phyloP scores from a whole-genome alignment of 768 basidiomycete species.

The Trametes cubensis region DNA sequence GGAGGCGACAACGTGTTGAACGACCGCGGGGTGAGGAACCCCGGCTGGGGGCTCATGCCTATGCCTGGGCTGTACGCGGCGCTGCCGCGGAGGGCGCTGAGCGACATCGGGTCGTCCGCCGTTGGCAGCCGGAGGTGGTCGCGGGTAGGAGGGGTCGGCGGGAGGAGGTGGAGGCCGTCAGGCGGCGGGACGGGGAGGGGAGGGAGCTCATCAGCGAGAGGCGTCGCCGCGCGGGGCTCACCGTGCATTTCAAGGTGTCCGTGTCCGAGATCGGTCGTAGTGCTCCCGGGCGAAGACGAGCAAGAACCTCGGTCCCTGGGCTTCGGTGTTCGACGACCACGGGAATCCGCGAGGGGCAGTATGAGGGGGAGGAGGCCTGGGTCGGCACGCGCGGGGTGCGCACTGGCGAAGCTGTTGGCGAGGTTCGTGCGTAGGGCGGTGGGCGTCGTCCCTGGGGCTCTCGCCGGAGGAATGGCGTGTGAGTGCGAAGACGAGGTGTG shows the following conservation, averaged over 20 bases:
- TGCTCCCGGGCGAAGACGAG: not conserved
- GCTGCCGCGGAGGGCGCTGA: conserved; percentile 3
- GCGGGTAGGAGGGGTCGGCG: conserved; percentile 23
- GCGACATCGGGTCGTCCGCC: not conserved
- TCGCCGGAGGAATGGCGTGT: conserved; percentile 11
- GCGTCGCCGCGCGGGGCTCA: not conserved
- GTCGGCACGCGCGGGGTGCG: no score
- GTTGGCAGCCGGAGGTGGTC: conserved; percentile 12
- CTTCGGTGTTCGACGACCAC: no score
- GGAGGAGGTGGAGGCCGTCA: conserved; percentile 21
- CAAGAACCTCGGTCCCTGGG: not conserved
- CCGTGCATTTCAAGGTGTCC: conserved; percentile 13
- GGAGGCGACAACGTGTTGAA: conserved; percentile 23
- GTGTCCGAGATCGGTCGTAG: no score
- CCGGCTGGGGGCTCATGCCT: conserved; percentile 2
- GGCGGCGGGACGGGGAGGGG: conserved; percentile 20
- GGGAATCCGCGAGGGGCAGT: no score
- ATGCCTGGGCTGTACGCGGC: conserved; percentile 3
- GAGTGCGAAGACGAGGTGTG: conserved; percentile 4
- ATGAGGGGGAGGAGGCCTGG: not conserved
- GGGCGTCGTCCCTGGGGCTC: not conserved
- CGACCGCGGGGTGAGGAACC: conserved; percentile 20
- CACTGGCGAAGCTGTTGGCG: no score
- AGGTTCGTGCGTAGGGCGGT: not conserved
- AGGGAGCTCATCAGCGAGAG: conserved; percentile 15